These are phyloP conservation scores for Carpinus viminea DNA, from an alignment of 306 rosid genomes.

Conservation along the genomic window DNA sequence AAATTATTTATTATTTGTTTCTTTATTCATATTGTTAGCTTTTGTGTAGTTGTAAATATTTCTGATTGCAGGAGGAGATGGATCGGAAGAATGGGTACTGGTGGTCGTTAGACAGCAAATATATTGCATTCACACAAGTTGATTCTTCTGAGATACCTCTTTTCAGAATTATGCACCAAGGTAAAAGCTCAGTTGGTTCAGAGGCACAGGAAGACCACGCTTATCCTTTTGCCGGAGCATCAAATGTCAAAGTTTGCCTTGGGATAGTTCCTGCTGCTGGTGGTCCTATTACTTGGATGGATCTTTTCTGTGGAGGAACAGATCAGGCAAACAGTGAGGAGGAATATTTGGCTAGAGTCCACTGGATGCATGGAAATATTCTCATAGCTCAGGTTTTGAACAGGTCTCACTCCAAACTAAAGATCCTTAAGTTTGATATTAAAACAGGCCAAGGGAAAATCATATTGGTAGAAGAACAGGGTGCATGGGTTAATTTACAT, in stretches of 20 bases:
- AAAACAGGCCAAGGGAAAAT: slow-evolving; percentile 63
- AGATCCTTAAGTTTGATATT: slow-evolving; percentile 72
- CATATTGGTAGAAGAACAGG: slow-evolving; percentile 68
- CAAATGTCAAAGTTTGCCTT: slow-evolving; percentile 83
- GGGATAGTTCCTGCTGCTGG: slow-evolving; percentile 80
- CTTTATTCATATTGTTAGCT: slow-evolving; percentile 13
- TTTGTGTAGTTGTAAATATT: slow-evolving; percentile 23
- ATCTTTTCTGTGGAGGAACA: slow-evolving; percentile 71
- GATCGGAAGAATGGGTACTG: slow-evolving; percentile 91
- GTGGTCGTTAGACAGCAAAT: slow-evolving; percentile 95
- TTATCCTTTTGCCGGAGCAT: slow-evolving; percentile 93
- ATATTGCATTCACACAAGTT: slow-evolving; percentile 89
- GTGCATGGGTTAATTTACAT: slow-evolving; percentile 76
- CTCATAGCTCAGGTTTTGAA: slow-evolving; percentile 83
- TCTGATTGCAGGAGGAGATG: slow-evolving; percentile 90
- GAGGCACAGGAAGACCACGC: slow-evolving; percentile 98
- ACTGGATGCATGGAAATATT: slow-evolving; percentile 82
- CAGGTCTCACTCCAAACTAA: slow-evolving; percentile 75
- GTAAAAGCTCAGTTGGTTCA: slow-evolving; percentile 72
- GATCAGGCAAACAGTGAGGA: slow-evolving; percentile 55
- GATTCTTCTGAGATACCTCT: slow-evolving; percentile 88
- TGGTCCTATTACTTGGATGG: slow-evolving; percentile 87
- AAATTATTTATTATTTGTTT: slow-evolving; percentile 10
- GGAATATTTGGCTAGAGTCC: slow-evolving; percentile 89
- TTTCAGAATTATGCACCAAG: slow-evolving; percentile 93